Base-by-base conservation (phyloP, 176 grass and related monocot species). In the Aegilops umbellulata region DNA sequence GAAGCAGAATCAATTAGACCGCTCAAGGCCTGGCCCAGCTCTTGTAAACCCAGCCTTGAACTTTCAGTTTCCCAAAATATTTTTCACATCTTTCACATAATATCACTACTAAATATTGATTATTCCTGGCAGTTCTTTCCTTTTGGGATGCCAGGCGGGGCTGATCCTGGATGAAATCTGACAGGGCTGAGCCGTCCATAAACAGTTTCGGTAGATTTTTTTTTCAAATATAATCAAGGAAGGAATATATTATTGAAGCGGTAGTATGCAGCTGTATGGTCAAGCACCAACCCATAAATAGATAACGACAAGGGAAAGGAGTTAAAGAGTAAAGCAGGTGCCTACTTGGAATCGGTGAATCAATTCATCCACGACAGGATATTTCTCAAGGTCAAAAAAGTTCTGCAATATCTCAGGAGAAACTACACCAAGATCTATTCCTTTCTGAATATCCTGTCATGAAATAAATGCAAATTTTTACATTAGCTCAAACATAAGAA, bases 351-450 rank as follows among this genome's bases (percentile, higher is more conserved):
- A 99, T 57, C 80, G 86, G 77, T 96, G 94, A 91, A 95, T 87
- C 71, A 99, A 86, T 91, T 96, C 97, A 27, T 88, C 83, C 53
- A 94, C 86, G 77, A 93, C 34, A 78, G 97, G 97, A 86, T 96
- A 99, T 80, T 91, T 77, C 74, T 99, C 97, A 78, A 99, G 94
- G 87, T 99, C 97, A 83, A 99, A 96, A 91, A 99, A 96, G 90
- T 99, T 99, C 51, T 99, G 97, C 38, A 94, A 69, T 90, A 99
- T 94, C 84, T 99, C 97, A 24, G 97, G 97, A 72, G 97, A 96
- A 69, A 99, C 97, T 38, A 96, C 87, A 83, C 97, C 97, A 83
- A 90, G 97, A 94, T 99, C 94, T 86, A 96, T 81, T 85, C 94
- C 97, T 79, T 96, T 94, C 86, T 96, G 94, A 84, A 96, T 89